Percentiles rank a stretch among this genome's conserved stretches.
These are phyloP conservation scores for Dactylonectria estremocensis DNA, from an alignment of 2,329 filamentous ascomycete genomes.

Conservation along the genomic window DNA sequence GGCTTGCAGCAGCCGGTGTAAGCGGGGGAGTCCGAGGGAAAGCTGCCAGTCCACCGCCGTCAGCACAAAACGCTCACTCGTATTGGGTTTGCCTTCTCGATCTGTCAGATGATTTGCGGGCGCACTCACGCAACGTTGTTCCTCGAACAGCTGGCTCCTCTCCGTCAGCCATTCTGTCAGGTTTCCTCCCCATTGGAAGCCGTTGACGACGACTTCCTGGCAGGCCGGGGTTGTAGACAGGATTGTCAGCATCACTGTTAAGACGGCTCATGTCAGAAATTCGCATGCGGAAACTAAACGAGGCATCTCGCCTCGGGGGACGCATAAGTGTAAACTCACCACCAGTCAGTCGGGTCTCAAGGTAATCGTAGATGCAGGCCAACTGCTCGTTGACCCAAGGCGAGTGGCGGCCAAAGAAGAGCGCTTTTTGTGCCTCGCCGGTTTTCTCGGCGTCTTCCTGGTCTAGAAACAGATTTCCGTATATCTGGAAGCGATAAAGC, in stretches of 20 bases:
- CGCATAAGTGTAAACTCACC: constrained; percentile 30
- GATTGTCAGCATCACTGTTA: constrained; percentile 42
- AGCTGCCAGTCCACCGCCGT: constrained; percentile 23
- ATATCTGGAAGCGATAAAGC: constrained; percentile 44
- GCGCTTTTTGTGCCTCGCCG: constrained; percentile 31
- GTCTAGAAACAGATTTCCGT: constrained; percentile 40
- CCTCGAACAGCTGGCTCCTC: constrained; percentile 38
- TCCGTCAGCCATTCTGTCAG: constrained; percentile 42
- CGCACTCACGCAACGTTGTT: constrained; percentile 42
- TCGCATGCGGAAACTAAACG: not conserved
- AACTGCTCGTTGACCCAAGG: constrained; percentile 45
- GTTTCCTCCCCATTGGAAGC: constrained; percentile 38
- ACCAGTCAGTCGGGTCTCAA: constrained; percentile 39
- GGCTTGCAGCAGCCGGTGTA: constrained; percentile 34
- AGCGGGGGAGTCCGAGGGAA: constrained; percentile 35
- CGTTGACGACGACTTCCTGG: constrained; percentile 40
- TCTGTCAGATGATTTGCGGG: not conserved
- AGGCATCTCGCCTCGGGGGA: not conserved
- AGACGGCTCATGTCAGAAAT: constrained; percentile 22
- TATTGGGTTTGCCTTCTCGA: not conserved
- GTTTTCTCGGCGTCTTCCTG: constrained; percentile 8
- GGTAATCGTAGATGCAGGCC: constrained; percentile 40
- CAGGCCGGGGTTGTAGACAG: constrained; percentile 40
- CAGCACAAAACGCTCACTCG: not conserved
- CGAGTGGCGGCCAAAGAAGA: constrained; percentile 42